Base-by-base conservation (phyloP, 495 filamentous ascomycete genomes). In the Tetracladium setigerum region DNA sequence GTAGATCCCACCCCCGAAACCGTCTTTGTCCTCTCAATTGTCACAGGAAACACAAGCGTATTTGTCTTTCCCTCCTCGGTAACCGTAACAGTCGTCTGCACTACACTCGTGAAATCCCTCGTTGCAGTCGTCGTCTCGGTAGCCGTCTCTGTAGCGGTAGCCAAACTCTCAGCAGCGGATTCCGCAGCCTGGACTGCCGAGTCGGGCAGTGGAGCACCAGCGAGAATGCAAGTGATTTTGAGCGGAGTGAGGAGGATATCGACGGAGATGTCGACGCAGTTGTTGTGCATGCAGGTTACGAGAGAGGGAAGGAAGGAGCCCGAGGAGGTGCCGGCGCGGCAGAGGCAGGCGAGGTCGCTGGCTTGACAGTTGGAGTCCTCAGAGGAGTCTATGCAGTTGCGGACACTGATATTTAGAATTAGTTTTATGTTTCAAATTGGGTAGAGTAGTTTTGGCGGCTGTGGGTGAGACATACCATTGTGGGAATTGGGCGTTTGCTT, bases 241-340 rank as follows among this genome's bases (percentile, higher is more conserved):
- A 68, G 56, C 15, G 63, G 58, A 16, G 35, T 43, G 15, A 67
- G 34, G 18, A 68, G 47, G 19, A 63, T 50, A 19, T 55, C 61
- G 8, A 62, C 49, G 31, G 50, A 38, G 15, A 56, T 44, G 30
- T 62, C 40, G 22, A 27, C 22, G 47, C 65, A 68, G 50, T 54
- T 55, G 41, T 56, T 56, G 51, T 61, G 62, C 53, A 67, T 65
- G 46, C 65, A 68, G 27, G 62, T 47, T 4, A 61, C 54, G 19
- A 60, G 49, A 46, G 66, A 56, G 4, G 59, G 57, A 5, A 68
- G 52, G 39, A 68, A 61, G 19, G 46, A 53, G 33, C 51, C 50
- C 31, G 51, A 38, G n/a, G 58, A 57, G 22, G 3, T 27, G 22
- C 22, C 22, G 37, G 61, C 59, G 47, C 58, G 52, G 49, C 65